These are phyloP conservation scores for Hypoxylon fuscum DNA, from an alignment of 495 filamentous ascomycete genomes.

Conservation along the genomic window DNA sequence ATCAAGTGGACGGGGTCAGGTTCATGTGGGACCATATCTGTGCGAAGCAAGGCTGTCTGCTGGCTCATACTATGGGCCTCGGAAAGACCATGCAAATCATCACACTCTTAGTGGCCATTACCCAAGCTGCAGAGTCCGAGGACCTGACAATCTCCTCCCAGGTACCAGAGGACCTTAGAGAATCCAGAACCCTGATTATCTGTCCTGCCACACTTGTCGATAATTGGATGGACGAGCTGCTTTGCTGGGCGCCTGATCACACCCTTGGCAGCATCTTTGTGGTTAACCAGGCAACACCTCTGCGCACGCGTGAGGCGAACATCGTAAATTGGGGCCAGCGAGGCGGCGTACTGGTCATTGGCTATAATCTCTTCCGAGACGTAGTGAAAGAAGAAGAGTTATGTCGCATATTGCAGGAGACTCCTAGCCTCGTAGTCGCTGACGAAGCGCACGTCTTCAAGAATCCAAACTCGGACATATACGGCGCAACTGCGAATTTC, in stretches of 20 bases:
- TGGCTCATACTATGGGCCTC: constrained; percentile 93
- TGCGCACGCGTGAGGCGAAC: constrained; percentile 48
- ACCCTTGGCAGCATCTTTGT: constrained; percentile 62
- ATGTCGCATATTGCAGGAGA: constrained; percentile 63
- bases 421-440: constrained; percentile 82
- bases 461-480: constrained; percentile 62
- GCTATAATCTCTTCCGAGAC: constrained; percentile 71
- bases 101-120: constrained; percentile 78
- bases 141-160: constrained; percentile 67
- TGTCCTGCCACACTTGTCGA: constrained; percentile 78
- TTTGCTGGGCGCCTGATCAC: constrained; percentile 68
- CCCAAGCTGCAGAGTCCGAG: constrained; percentile 67
- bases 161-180: constrained; percentile 69
- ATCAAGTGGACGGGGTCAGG: constrained; percentile 74
- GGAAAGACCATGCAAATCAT: constrained; percentile 95
- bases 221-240: constrained; percentile 85
- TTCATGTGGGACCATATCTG: constrained; percentile 90
- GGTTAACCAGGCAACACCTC: constrained; percentile 47
- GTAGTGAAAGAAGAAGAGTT: constrained; percentile 44
- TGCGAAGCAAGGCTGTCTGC: constrained; percentile 74
- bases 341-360: constrained; percentile 79
- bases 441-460: constrained; percentile 90
- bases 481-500: constrained; percentile 64
- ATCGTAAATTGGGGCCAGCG: constrained; percentile 67
- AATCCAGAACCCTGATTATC: constrained; percentile 73